phyloP scores from a whole-genome alignment of 345 rosid genomes.

The Iberis pinnata region DNA sequence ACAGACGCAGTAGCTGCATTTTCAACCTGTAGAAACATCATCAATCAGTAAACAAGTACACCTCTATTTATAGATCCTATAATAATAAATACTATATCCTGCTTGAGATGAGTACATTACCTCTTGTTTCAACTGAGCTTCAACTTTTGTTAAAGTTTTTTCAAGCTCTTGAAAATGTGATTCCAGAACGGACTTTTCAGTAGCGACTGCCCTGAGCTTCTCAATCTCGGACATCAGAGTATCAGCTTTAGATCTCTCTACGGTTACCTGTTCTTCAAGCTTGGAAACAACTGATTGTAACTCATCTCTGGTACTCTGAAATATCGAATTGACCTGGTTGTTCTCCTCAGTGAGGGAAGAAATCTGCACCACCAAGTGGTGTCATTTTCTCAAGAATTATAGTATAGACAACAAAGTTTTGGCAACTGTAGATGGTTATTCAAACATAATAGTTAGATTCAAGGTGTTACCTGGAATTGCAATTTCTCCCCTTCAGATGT shows the following conservation, averaged over 20 bases:
- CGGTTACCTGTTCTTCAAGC: constrained; percentile 55
- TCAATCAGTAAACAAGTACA: constrained; percentile 7
- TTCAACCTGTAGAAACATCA: constrained; percentile 35
- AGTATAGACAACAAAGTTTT: background rate
- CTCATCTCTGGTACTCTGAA: constrained; percentile 61
- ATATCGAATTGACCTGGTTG: constrained; percentile 49
- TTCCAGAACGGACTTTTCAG: constrained; percentile 51
- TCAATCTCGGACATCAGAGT: constrained; percentile 45
- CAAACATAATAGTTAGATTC: constrained; percentile 14
- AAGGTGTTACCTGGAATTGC: constrained; percentile 61
- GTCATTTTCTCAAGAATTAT: constrained; percentile 7
- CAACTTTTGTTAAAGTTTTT: constrained; percentile 39
- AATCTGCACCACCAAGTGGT: constrained; percentile 41
- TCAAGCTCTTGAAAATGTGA: constrained; percentile 55
- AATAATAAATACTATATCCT: background rate
- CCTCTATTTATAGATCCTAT: background rate
- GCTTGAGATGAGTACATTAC: constrained; percentile 29
- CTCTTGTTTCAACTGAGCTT: constrained; percentile 51
- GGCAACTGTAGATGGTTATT: background rate
- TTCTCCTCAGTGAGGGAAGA: constrained; percentile 66
- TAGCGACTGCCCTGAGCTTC: constrained; percentile 42
- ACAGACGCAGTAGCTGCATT: constrained; percentile 27
- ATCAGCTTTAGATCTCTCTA: constrained; percentile 43
- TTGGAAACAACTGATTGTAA: constrained; percentile 54
- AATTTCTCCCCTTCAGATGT: constrained; percentile 59